Percentiles rank a stretch among this genome's conserved stretches.
Evolutionary conservation across 257 asterid genomes (phyloP).

Genomic region (Coffea canephora): DNA sequence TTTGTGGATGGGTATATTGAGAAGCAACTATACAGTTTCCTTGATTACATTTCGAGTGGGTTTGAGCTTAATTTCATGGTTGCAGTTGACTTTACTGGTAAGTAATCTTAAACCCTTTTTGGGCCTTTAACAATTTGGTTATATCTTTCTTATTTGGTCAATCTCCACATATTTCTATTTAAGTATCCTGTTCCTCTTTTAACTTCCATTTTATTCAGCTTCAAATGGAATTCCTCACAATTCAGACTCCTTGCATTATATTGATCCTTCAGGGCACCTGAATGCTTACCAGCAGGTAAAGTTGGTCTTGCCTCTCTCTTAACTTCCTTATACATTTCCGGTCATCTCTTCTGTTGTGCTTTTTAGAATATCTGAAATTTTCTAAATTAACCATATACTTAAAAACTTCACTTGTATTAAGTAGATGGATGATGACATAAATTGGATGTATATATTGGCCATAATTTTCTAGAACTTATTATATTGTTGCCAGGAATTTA

Average conservation of each 20-base stretch:
- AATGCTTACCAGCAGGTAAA: slow-evolving; percentile 80
- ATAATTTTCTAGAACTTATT: background rate
- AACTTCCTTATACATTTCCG: background rate
- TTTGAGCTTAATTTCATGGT: slow-evolving; percentile 84
- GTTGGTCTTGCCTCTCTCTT: background rate
- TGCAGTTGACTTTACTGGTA: slow-evolving; percentile 87
- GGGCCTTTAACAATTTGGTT: background rate
- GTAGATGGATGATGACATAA: background rate
- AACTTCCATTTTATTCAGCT: slow-evolving; percentile 33
- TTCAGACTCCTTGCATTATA: slow-evolving; percentile 60
- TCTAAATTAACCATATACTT: background rate
- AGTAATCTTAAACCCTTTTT: background rate
- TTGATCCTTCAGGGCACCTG: slow-evolving; percentile 54
- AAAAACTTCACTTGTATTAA: background rate
- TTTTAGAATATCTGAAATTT: slow-evolving; percentile 3
- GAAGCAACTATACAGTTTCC: slow-evolving; percentile 64
- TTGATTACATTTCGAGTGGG: slow-evolving; percentile 82
- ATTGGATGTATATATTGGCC: background rate
- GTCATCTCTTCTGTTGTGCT: slow-evolving; percentile 8
- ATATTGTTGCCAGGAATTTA: background rate
- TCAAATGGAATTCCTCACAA: slow-evolving; percentile 68
- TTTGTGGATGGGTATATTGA: slow-evolving; percentile 60
- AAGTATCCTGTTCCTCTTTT: slow-evolving; percentile 12
- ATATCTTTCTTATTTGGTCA: background rate
- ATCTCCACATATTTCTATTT: background rate